Base-by-base conservation (phyloP, 2,329 filamentous ascomycete genomes). In the Pseudogymnoascus sp. region DNA sequence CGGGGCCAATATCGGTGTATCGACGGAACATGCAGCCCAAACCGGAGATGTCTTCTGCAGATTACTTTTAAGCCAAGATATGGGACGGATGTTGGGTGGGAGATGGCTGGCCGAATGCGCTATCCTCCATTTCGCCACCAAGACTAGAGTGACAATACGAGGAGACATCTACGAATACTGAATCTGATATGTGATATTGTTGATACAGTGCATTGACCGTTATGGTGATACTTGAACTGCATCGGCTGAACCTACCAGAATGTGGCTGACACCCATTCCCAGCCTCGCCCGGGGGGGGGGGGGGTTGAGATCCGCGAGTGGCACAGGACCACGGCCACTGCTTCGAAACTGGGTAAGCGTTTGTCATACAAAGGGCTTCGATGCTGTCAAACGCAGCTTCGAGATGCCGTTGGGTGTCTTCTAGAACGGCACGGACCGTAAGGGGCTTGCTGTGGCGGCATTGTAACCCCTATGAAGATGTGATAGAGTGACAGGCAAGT, bases 401-500 rank as follows among this genome's bases (percentile, higher is more conserved):
- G 47, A 56, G 31, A 56, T n/a, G 50, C 33, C 16, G n/a, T 56
- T 56, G 50, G 29, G 10, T 56, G 50, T 56, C 26, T 33, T 35
- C 29, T 56, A 21, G 29, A 56, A 56, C 50, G 50, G 50, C 50
- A 56, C 50, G 50, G 50, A 56, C 50, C 50, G 29, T 56, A 16
- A 16, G 50, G 50, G 29, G 29, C n/a, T 33, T 56, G 6, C 16
- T 56, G 50, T 33, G 50, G 50, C 11, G 14, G 29, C 11, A 56
- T 56, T 14, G 29, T 21, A 33, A 14, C 10, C 16, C 2, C 29
- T 33, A 21, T 56, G 50, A 56, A 56, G 50, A 56, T 56, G 29
- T 56, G 50, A 56, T 33, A 33, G n/a, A 56, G 50, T 33, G 26
- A 56, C 5, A 26, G n/a, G 5, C 29, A 56, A 33, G 16, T 19